A percentile compares a stretch with the other conserved stretches of the same genome.
These are phyloP conservation scores for Penicillium sp. DNA, from an alignment of 2,329 filamentous ascomycete genomes.

Conservation along the genomic window DNA sequence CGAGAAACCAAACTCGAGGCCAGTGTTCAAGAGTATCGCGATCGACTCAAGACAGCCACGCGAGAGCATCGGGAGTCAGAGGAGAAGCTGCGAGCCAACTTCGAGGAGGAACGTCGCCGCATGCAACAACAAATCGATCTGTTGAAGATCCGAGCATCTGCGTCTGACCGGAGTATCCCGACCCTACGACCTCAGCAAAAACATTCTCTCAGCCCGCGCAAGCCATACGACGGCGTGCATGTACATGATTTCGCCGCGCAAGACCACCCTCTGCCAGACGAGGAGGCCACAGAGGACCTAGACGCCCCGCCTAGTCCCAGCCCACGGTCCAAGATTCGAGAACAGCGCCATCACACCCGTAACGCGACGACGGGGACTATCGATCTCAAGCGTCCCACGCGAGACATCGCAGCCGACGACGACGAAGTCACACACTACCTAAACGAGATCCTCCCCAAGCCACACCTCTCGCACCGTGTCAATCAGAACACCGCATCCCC, in stretches of 20 bases:
- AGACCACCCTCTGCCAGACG: slow-evolving; percentile 21
- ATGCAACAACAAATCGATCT: slow-evolving; percentile 43
- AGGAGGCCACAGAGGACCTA: slow-evolving; percentile 33
- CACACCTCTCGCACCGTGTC: slow-evolving; percentile 13
- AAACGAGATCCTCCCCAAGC: slow-evolving; percentile 25
- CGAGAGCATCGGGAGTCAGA: slow-evolving; percentile 42
- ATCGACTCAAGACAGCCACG: slow-evolving; percentile 37
- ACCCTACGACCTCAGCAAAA: slow-evolving; percentile 22
- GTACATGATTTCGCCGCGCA: slow-evolving; percentile 27
- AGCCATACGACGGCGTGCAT: slow-evolving; percentile 32
- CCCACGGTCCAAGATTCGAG: slow-evolving; percentile 36
- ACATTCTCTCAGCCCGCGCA: slow-evolving; percentile 30
- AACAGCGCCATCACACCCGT: slow-evolving; percentile 16
- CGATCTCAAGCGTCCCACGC: slow-evolving; percentile 26
- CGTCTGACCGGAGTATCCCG: slow-evolving; percentile 28
- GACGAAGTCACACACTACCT: slow-evolving; percentile 29
- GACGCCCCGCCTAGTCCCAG: slow-evolving; percentile 39
- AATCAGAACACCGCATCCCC: slow-evolving; percentile 23
- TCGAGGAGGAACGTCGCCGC: slow-evolving; percentile 40
- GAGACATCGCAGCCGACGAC: slow-evolving; percentile 28
- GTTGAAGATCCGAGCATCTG: slow-evolving; percentile 34
- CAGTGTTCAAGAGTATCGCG: slow-evolving; percentile 44
- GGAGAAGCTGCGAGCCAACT: slow-evolving; percentile 34
- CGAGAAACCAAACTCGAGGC: slow-evolving; percentile 42
- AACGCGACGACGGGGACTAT: slow-evolving; percentile 21